Conservation (phyloP, 495 filamentous ascomycete genomes). For the Podospora appendiculata region DNA sequence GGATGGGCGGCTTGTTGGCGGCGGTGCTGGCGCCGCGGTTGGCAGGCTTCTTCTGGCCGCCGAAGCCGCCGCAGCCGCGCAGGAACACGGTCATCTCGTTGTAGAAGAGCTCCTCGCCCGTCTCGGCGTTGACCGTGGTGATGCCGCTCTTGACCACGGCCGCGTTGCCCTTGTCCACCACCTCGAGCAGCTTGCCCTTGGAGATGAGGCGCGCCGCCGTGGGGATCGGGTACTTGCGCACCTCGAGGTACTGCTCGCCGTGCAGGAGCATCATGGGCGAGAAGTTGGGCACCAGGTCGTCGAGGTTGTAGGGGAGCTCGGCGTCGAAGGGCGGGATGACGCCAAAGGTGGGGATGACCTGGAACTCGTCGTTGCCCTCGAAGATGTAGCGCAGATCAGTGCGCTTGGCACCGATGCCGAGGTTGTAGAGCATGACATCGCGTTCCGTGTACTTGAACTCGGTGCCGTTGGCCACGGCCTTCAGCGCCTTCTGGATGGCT, state of each 20-base stretch:
- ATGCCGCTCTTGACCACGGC: conserved; percentile 74
- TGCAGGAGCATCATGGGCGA: conserved; percentile 98
- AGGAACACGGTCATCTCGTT: conserved; percentile 92
- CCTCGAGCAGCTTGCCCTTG: conserved; percentile 82
- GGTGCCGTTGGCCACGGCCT: conserved; percentile 61
- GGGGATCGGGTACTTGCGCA: conserved; percentile 90
- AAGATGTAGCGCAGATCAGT: conserved; percentile 81
- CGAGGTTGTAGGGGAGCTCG: conserved; percentile 67
- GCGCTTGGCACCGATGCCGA: conserved; percentile 90
- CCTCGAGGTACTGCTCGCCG: conserved; percentile 97
- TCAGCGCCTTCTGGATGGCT: conserved; percentile 73
- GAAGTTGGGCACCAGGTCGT: conserved; percentile 88
- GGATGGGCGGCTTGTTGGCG: conserved; percentile 67
- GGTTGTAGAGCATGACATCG: conserved; percentile 91
- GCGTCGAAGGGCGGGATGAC: conserved; percentile 91
- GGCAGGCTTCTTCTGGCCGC: conserved; percentile 69
- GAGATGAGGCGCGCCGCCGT: conserved; percentile 75
- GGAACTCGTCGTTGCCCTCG: conserved; percentile 85
- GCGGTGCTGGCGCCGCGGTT: conserved; percentile 74
- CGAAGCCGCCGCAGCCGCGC: conserved; percentile 87
- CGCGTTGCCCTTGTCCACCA: conserved; percentile 90
- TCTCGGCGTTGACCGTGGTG: conserved; percentile 72
- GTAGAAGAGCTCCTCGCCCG: conserved; percentile 89
- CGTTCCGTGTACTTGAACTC: conserved; percentile 75
- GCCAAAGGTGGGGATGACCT: conserved; percentile 87